Conservation (phyloP, 2,329 filamentous ascomycete genomes). For the Leptographium radiaticola region DNA sequence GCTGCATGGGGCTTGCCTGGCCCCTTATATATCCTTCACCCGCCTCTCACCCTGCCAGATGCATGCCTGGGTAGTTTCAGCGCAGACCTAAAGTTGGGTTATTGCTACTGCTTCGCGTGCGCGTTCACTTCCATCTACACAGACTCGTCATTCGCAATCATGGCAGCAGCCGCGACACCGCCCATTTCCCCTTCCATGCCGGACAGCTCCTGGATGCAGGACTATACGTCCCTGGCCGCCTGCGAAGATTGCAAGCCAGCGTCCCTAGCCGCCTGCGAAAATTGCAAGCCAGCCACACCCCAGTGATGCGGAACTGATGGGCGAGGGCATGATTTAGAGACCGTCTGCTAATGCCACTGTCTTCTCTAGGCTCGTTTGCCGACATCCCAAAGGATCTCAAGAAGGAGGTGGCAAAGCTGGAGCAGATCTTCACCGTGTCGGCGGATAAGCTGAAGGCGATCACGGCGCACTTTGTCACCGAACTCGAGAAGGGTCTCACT, state of each 20-base stretch:
- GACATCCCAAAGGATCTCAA: constrained; percentile 80
- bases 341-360: not conserved
- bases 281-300: not conserved
- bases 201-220: not conserved
- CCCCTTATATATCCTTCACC: not conserved
- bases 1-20: not conserved
- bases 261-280: not conserved
- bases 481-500: constrained; percentile 76
- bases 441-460: constrained; percentile 75
- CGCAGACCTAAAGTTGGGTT: not conserved
- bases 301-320: not conserved
- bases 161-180: not conserved
- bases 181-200: not conserved
- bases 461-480: constrained; percentile 75
- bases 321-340: not conserved
- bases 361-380: constrained; percentile 62
- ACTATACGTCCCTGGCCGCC: too few relatives aligned
- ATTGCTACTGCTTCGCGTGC: not conserved
- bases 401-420: constrained; percentile 66
- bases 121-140: not conserved
- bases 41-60: not conserved
- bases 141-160: not conserved
- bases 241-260: not conserved
- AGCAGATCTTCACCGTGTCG: constrained; percentile 71
- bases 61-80: not conserved